Base-by-base conservation (phyloP, 352 stramenopile genomes). In the Thraustochytrium striatum region DNA sequence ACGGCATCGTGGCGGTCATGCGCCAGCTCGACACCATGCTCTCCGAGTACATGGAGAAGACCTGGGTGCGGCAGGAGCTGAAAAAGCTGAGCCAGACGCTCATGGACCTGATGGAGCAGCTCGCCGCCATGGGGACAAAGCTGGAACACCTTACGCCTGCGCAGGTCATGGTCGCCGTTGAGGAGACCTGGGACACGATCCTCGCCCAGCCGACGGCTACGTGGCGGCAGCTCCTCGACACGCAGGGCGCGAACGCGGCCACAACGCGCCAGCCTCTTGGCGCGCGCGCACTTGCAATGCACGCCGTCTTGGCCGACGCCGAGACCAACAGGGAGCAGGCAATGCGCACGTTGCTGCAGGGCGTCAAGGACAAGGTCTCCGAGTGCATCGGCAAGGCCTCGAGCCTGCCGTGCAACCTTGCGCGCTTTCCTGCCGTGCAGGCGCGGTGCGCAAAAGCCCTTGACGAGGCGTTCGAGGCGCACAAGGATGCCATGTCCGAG, bases 21-120 rank as follows among this genome's bases (percentile, higher is more conserved):
- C 43, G 41, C 25, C 85, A 85, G 19, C 35, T 87, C 2, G 84
- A 88, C 50, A 57, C 78, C 47, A 86, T 87, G 81, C 36, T 88
- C 19, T 81, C 61, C 3, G 43, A 79, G 3, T 83, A 88, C 72
- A 81, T 86, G 9, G 55, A 72, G 9, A 61, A 53, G 3, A 13
- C 33, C 0, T 88, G 84, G 84, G 81, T 87, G 0, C 78, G 83
- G n/a, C 36, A 69, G 30, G 62, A 73, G 62, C 62, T 57, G 3
- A 13, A 69, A 32, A 28, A 36, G 0, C 36, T 28, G 1, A 13
- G 2, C 9, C 30, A 61, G 9, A 0, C 28, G n/a, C 62, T 73
- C 32, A 35, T 1, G 35, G 39, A 9, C 0, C 62, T 69, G n/a
- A 38, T 73, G 0, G 16, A 16, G 13, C n/a, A 72, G 5, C 28